Percentiles rank a stretch among this genome's conserved stretches.
Conservation (phyloP, 805 yeast genomes). For the Candida michaelii region DNA sequence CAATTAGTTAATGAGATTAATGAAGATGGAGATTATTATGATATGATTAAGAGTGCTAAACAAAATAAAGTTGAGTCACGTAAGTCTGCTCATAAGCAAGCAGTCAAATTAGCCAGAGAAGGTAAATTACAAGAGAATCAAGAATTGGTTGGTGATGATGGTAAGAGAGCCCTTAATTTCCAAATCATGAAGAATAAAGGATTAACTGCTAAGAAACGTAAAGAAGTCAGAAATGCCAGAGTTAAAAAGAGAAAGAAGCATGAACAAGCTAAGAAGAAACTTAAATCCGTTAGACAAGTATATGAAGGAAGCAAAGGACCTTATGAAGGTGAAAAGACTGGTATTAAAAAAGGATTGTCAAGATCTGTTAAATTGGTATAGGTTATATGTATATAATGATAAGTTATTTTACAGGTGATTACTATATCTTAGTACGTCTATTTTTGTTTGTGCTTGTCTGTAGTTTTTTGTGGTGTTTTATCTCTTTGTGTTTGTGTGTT, state of each 20-base stretch:
- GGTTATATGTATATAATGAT: background rate
- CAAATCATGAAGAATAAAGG: constrained; percentile 97
- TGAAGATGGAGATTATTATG: constrained; percentile 60
- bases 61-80: constrained; percentile 52
- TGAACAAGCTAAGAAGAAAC: constrained; percentile 91
- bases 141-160: constrained; percentile 69
- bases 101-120: constrained; percentile 76
- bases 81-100: constrained; percentile 63
- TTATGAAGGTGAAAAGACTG: constrained; percentile 92
- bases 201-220: constrained; percentile 87
- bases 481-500: too few species aligned
- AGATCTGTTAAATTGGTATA: constrained; percentile 76
- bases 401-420: too few species aligned
- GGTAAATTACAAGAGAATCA: constrained; percentile 76
- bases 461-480: too few species aligned
- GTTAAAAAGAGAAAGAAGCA: constrained; percentile 98
- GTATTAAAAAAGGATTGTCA: constrained; percentile 93
- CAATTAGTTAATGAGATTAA: constrained; percentile 40
- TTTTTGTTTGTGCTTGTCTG: background rate
- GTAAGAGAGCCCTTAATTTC: constrained; percentile 92
- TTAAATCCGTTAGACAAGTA: constrained; percentile 88
- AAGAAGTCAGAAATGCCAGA: constrained; percentile 92
- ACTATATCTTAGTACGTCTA: too few species aligned
- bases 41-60: constrained; percentile 49
- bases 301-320: constrained; percentile 66